These are phyloP conservation scores for Fallopia convolvulus DNA, from an alignment of 148 eudicot species.

Conservation along the genomic window DNA sequence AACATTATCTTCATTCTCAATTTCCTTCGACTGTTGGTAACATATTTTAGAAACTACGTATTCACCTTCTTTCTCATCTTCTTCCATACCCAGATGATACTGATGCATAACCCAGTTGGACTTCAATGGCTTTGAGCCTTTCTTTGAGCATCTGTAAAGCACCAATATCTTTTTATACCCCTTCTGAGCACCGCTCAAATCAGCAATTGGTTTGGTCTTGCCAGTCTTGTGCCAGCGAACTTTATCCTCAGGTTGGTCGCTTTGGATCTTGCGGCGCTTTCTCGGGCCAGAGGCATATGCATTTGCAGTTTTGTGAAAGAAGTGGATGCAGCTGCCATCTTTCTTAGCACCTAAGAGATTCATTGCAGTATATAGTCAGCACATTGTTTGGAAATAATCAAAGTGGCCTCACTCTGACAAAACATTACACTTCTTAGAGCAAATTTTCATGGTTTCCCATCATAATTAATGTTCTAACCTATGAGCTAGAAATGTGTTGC, in stretches of 20 bases:
- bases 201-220: constrained; percentile 33
- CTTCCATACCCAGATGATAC: constrained; percentile 62
- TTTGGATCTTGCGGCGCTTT: constrained; percentile 48
- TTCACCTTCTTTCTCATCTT: constrained; percentile 56
- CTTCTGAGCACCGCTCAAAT: constrained; percentile 50
- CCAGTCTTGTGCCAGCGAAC: constrained; percentile 14
- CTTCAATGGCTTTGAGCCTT: constrained; percentile 47
- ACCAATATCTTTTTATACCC: constrained; percentile 82
- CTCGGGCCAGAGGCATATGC: constrained; percentile 73
- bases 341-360: constrained; percentile 48
- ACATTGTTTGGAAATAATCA: neutral
- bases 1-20: neutral
- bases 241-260: neutral
- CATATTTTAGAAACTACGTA: constrained; percentile 69
- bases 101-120: constrained; percentile 88
- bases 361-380: neutral
- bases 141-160: constrained; percentile 41
- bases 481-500: neutral
- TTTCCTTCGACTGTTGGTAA: constrained; percentile 36
- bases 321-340: constrained; percentile 59
- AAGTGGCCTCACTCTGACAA: neutral
- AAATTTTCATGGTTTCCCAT: neutral
- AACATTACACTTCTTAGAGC: neutral
- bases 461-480: neutral
- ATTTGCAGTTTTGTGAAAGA: constrained; percentile 57